These are phyloP conservation scores for Ophiostoma pallidulum DNA, from an alignment of 2,329 filamentous ascomycete species.

Conservation along the genomic window DNA sequence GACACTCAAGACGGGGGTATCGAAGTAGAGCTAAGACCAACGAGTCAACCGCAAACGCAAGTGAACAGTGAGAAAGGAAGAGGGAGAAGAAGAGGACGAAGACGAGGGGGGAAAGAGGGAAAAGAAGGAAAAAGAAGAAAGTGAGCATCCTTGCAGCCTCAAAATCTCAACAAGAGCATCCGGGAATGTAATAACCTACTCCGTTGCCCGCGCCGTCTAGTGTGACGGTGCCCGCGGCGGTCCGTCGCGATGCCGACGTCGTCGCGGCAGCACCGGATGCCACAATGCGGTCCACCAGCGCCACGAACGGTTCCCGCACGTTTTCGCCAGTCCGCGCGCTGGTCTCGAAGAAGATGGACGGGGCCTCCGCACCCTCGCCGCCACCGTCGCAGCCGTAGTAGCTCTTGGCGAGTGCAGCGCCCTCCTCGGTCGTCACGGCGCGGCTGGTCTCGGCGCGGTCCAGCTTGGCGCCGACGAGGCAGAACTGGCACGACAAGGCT, in stretches of 20 bases:
- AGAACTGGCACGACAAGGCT: conserved; percentile 10
- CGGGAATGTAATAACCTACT: conserved; percentile 10
- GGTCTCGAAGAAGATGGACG: conserved; percentile 46
- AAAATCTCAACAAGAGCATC: conserved; percentile 20
- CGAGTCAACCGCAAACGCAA: too few species aligned
- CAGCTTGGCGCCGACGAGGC: conserved; percentile 39
- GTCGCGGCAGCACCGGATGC: background rate
- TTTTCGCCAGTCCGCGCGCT: conserved; percentile 45
- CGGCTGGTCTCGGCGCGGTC: conserved; percentile 35
- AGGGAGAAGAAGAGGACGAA: too few species aligned
- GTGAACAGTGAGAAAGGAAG: too few species aligned
- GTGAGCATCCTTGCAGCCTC: too few species aligned
- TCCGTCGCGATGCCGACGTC: background rate
- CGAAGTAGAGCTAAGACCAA: too few species aligned
- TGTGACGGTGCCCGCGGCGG: conserved; percentile 30
- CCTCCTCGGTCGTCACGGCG: conserved; percentile 38
- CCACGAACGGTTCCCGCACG: conserved; percentile 41
- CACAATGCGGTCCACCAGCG: conserved; percentile 41
- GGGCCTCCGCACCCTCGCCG: conserved; percentile 22
- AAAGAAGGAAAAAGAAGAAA: background rate
- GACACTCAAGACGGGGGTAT: too few species aligned
- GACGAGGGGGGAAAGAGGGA: too few species aligned
- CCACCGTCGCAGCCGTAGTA: conserved; percentile 24
- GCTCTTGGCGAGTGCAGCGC: conserved; percentile 34
- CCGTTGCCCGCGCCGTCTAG: conserved; percentile 18